Base-by-base conservation (phyloP, 768 basidiomycete genomes). In the Mycena rosella region DNA sequence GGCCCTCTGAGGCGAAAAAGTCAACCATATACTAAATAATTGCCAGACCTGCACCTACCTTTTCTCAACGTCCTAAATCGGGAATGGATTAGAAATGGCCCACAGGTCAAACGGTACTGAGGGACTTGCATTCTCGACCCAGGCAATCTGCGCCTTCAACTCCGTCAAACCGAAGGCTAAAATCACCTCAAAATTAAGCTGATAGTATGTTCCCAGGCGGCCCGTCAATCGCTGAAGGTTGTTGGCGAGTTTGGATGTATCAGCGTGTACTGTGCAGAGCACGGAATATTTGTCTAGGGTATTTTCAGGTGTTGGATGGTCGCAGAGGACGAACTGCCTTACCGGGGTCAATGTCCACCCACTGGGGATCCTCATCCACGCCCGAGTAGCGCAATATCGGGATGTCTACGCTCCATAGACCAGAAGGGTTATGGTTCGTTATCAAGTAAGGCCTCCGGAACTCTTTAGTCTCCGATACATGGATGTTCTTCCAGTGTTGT, bases 111-210 rank as follows among this genome's bases (percentile, higher is more conserved):
- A 38, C 32, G 32, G 32, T 34, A 11, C 11, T 34, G 5, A 34
- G 11, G 17, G 5, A n/a, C 81, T 65, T 71, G 85, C 83, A 65
- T 82, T 79, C 44, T 86, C 82, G 45, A 68, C 69, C 85, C 85
- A 86, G 30, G 77, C 74, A 62, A 86, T 77, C 42, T 84, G 79
- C 0, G 84, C 86, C 57, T 79, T 80, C 52, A 86, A 70, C 65
- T 86, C 86, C 0, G 85, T 85, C 54, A 82, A 61, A 10, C 86
- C 86, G 54, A 87, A 85, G 20, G 79, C 75, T 15, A 87, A 62
- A 14, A 85, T 68, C 0, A 86, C 71, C 2, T 81, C 79, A 61
- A 74, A 77, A 0, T 75, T 57, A 0, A 78, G 54, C 17, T 53
- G 26, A 55, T 76, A 79, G 52, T 78, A 80, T 3, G 18, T 18